Base-by-base conservation (phyloP, 1,284 basidiomycete genomes). In the Ceratobasidium papillatum region DNA sequence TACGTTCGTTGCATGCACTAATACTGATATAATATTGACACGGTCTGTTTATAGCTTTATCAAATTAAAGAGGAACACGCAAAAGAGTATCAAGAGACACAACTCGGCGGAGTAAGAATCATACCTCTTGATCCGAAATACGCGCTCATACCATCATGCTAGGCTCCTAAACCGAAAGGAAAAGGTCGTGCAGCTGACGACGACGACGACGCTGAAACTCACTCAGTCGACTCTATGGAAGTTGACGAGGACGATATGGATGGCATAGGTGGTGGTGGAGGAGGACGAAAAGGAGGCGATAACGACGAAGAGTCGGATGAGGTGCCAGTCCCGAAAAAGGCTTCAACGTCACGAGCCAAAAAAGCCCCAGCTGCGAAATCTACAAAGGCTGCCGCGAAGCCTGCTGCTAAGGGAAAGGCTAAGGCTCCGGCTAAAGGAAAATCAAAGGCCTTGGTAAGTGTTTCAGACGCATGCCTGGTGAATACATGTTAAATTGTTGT, bases 151-250 rank as follows among this genome's bases (percentile, higher is more conserved):
- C 34, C n/a, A 43, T 59, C 30, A 43, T 14, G 41, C 17, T 34
- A 62, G 59, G 59, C 59, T 74, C 76, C 11, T 64, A 78, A 66
- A 78, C 80, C 68, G 1, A 79, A 80, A 65, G 75, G 77, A 78
- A 78, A 92, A 81, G 86, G 83, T 27, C 90, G 89, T 79, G 84
- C 83, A 25, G 85, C 84, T 78, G 84, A 82, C 25, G 82, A 83
- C 3, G 85, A 85, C 12, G 86, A 85, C 22, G 88, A 86, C 52
- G 86, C 82, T 2, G 45, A 47, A 19, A 47, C 45, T 34, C 83
- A 83, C 43, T 93, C 92, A 0, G 87, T 87, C 32, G 94, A 96
- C 80, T 95, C 93, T 17, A 96, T 95, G 93, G 84, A 87, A 84
- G 86, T 89, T 87, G 88, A 91, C 45, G 78, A 89, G 58, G 88